phyloP scores from a whole-genome alignment of 1,139 yeast genomes.

The Debaryomycetaceae sp. region DNA sequence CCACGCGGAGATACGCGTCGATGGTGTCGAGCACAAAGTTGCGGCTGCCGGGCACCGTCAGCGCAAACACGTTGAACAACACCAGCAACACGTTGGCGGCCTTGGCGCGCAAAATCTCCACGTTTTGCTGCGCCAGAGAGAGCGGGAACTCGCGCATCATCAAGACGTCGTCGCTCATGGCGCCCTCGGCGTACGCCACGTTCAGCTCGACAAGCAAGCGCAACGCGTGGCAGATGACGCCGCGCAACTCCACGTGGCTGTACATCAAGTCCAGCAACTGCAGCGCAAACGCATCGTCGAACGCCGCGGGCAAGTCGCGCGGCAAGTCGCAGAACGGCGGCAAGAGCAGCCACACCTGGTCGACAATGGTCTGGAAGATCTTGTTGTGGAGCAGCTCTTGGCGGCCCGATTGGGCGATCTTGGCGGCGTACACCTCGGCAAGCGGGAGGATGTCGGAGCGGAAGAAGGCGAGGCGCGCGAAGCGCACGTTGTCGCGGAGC shows the following conservation, averaged over 20 bases:
- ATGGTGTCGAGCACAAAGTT: slow-evolving; percentile 82
- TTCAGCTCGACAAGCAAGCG: slow-evolving; percentile 77
- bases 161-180: slow-evolving; percentile 52
- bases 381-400: slow-evolving; percentile 64
- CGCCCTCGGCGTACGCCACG: slow-evolving; percentile 56
- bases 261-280: slow-evolving; percentile 70
- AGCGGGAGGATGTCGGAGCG: slow-evolving; percentile 63
- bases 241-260: slow-evolving; percentile 70
- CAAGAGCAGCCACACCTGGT: slow-evolving; percentile 87
- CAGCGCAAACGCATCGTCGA: slow-evolving; percentile 76
- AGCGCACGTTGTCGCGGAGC: slow-evolving; percentile 77
- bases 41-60: slow-evolving; percentile 79
- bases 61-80: slow-evolving; percentile 84
- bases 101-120: slow-evolving; percentile 59
- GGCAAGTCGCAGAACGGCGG: slow-evolving; percentile 92
- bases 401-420: slow-evolving; percentile 37
- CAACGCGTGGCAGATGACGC: slow-evolving; percentile 75
- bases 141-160: slow-evolving; percentile 60
- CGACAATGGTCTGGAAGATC: slow-evolving; percentile 76
- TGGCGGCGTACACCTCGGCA: slow-evolving; percentile 52
- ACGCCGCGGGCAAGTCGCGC: slow-evolving; percentile 58
- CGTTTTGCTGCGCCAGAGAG: slow-evolving; percentile 48
- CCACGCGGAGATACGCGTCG: slow-evolving; percentile 70
- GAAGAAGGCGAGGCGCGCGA: slow-evolving; percentile 65
- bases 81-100: slow-evolving; percentile 80